Conservation (phyloP, 208 protist genomes). For the Wallacemonas sp. region DNA sequence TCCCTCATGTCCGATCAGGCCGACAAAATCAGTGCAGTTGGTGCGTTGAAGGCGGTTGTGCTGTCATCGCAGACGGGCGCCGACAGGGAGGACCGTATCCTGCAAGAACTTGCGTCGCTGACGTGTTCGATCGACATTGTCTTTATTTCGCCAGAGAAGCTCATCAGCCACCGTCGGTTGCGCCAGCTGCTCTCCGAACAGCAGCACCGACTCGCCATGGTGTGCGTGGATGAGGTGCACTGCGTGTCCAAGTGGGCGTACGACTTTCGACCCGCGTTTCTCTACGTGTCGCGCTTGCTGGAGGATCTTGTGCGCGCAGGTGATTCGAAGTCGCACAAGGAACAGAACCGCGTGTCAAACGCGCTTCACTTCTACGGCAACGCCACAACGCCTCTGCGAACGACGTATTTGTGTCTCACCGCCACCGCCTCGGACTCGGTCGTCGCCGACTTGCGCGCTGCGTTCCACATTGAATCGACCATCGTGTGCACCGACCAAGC, state of each 20-base stretch:
- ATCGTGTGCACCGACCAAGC: slow-evolving; percentile 40
- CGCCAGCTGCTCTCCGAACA: slow-evolving; percentile 44
- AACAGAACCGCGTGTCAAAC: background rate
- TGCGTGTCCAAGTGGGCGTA: slow-evolving; percentile 97
- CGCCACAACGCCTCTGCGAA: background rate
- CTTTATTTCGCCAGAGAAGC: slow-evolving; percentile 81
- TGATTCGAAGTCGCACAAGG: background rate
- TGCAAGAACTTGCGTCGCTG: slow-evolving; percentile 39
- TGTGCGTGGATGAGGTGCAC: slow-evolving; percentile 96
- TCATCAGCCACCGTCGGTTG: slow-evolving; percentile 54
- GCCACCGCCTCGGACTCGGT: slow-evolving; percentile 84
- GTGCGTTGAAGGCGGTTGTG: slow-evolving; percentile 45
- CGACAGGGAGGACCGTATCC: slow-evolving; percentile 43
- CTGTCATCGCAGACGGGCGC: slow-evolving; percentile 52
- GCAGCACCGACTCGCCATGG: slow-evolving; percentile 64
- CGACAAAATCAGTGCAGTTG: slow-evolving; percentile 33
- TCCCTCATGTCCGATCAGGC: slow-evolving; percentile 97
- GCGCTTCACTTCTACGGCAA: background rate
- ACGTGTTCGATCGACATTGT: slow-evolving; percentile 75
- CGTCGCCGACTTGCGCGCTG: slow-evolving; percentile 63
- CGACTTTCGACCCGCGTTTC: slow-evolving; percentile 92
- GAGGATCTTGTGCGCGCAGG: slow-evolving; percentile 12
- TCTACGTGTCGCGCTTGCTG: slow-evolving; percentile 77
- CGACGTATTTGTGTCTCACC: slow-evolving; percentile 81
- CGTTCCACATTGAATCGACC: slow-evolving; percentile 68